Evolutionary conservation across 139 green algal genomes (phyloP).

Genomic region (Chlamydomonas applanata): DNA sequence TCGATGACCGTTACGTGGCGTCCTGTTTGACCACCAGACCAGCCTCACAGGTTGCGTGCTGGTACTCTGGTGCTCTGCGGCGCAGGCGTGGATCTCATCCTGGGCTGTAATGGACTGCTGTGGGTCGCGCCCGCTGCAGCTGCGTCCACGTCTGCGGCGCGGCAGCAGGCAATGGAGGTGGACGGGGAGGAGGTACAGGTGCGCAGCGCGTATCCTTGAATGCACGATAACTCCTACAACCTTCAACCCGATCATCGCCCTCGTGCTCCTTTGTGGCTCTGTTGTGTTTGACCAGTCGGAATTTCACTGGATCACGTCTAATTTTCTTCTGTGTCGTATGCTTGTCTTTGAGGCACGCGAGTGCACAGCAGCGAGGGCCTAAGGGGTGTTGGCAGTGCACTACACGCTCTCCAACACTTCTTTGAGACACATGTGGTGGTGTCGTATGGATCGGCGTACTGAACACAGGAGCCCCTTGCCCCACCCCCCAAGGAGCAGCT

Average conservation of each 20-base stretch:
- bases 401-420: too few species aligned
- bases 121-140: slow-evolving; percentile 61
- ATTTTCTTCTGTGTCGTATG: too few species aligned
- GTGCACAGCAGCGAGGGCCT: background rate
- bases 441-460: background rate
- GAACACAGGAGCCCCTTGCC: background rate
- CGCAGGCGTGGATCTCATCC: slow-evolving; percentile 69
- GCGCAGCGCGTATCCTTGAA: too few species aligned
- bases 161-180: background rate
- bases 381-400: background rate
- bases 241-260: too few species aligned
- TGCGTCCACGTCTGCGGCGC: background rate
- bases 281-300: too few species aligned
- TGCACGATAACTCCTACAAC: too few species aligned
- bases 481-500: slow-evolving; percentile 36
- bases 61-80: background rate
- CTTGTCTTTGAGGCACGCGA: background rate
- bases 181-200: background rate
- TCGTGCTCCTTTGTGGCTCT: too few species aligned
- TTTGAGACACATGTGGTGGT: background rate
- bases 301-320: too few species aligned
- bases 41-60: too few species aligned
- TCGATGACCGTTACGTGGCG: too few species aligned
- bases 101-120: slow-evolving; percentile 81
- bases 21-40: too few species aligned